Evolutionary conservation across 2,329 filamentous ascomycete species (phyloP).

Genomic region (Verticillium albo-atrum): DNA sequence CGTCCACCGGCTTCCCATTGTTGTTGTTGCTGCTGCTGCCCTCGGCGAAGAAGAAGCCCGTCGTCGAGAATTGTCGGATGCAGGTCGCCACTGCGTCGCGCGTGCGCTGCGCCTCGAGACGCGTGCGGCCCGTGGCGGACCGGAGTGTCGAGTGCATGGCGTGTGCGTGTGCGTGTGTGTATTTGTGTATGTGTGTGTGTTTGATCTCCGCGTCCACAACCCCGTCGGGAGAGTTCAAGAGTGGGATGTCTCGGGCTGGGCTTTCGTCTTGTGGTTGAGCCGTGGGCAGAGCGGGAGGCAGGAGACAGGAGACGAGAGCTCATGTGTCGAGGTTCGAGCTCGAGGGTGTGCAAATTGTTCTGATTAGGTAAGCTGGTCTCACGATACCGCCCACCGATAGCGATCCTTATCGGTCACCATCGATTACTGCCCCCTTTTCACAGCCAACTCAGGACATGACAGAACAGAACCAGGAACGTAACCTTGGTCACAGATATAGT

Average conservation of each 20-base stretch:
- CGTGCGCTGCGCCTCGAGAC: conserved; percentile 26
- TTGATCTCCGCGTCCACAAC: neutral
- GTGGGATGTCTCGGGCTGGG: neutral
- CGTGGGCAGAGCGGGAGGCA: neutral
- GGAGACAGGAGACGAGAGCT: neutral
- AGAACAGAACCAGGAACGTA: too few species aligned
- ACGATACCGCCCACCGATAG: neutral
- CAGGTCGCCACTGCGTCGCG: conserved; percentile 25
- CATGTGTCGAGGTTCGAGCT: neutral
- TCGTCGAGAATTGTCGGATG: conserved; percentile 33
- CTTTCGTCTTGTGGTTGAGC: neutral
- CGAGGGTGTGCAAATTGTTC: neutral
- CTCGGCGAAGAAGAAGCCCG: conserved; percentile 24
- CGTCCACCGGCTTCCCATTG: neutral
- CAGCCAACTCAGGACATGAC: too few species aligned
- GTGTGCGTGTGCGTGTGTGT: conserved; percentile 10
- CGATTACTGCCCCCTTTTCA: too few species aligned
- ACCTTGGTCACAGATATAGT: too few species aligned
- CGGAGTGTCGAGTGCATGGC: conserved; percentile 35
- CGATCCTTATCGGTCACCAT: too few species aligned
- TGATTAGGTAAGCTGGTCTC: neutral
- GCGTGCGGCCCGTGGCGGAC: conserved; percentile 29
- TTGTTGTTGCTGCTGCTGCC: conserved; percentile 12
- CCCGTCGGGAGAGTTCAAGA: neutral
- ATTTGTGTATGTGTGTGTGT: neutral